These are phyloP conservation scores for Udeniomyces megalosporus DNA, from an alignment of 768 basidiomycete species.

Conservation along the genomic window DNA sequence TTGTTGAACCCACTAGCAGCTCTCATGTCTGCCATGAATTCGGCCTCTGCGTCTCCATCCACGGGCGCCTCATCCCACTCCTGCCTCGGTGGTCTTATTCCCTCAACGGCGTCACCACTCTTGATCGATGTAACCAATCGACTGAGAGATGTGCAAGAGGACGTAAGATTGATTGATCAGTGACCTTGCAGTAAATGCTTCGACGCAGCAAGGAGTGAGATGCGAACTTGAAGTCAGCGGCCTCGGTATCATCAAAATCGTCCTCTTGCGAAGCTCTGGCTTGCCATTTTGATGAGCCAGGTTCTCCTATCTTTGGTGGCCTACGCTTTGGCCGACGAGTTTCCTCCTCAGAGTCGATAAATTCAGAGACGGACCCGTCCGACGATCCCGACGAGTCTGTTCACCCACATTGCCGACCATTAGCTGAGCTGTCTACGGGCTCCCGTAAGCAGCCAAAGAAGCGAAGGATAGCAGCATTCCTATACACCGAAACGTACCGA, in stretches of 20 bases:
- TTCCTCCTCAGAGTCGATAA: neutral
- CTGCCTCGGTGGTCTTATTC: constrained; percentile 32
- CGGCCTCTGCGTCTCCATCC: constrained; percentile 17
- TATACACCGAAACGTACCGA: neutral
- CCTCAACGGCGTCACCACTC: constrained; percentile 34
- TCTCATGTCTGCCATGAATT: constrained; percentile 4
- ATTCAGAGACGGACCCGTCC: neutral
- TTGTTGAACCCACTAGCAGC: neutral
- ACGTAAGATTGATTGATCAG: too few species aligned
- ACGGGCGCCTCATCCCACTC: constrained; percentile 48
- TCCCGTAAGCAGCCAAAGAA: too few species aligned
- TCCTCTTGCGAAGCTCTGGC: too few species aligned
- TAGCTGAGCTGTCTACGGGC: too few species aligned
- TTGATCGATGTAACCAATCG: constrained; percentile 55
- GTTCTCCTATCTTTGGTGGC: neutral
- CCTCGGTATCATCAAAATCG: too few species aligned
- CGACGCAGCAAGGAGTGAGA: too few species aligned
- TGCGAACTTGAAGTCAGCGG: too few species aligned
- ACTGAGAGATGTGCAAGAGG: too few species aligned
- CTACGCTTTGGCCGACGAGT: neutral
- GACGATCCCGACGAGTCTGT: neutral
- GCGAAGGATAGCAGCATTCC: too few species aligned
- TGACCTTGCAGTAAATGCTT: too few species aligned
- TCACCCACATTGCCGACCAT: too few species aligned
- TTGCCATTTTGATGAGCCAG: neutral